Base-by-base conservation (phyloP, 192 early-diverging fungal genomes). In the Linnemannia hyalina region DNA sequence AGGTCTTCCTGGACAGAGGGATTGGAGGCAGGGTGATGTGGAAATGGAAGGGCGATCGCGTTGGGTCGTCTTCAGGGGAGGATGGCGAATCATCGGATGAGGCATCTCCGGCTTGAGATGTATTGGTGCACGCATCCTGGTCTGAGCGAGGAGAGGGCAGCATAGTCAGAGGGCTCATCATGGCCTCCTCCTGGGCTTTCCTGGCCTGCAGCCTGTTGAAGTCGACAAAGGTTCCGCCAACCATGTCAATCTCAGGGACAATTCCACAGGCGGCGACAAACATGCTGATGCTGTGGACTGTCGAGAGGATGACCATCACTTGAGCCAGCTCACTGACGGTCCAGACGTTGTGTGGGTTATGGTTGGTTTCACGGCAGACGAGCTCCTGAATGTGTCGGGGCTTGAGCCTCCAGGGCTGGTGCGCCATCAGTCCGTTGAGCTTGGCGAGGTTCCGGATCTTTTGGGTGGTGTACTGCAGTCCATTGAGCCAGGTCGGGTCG, bases 231-330 rank as follows among this genome's bases (percentile, higher is more conserved):
- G 79, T 90, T 4, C 92, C 92, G 22, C 92, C 91, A 16, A 82
- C 80, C 85, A 88, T 91, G 73, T 93, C 92, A 15, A 90, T 83
- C 60, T 93, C 92, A 0, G 92, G 92, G 0, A 91, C 85, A 29
- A 93, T 90, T 7, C 92, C 92, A 41, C 89, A 92, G 15, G 90
- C 85, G 3, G 92, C 79, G 9, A 90, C 91, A 88, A 91, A 89
- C 38, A 89, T 89, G 36, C 90, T 89, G 57, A 92, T 88, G 42
- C 91, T 88, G 78, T 92, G 88, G 73, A 90, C 86, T 0, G 91
- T 91, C 46, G 88, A 77, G 1, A 91, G 42, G 4, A 92, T 85
- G 41, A 90, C 72, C 54, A 92, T 91, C 36, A 88, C 90, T 52
- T 93, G 91, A 29, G 92, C 88, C 29, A 93, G 74, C 80, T 93